Base-by-base conservation (phyloP, 371 early-diverging fungal genomes). In the Mortierella sp. region DNA sequence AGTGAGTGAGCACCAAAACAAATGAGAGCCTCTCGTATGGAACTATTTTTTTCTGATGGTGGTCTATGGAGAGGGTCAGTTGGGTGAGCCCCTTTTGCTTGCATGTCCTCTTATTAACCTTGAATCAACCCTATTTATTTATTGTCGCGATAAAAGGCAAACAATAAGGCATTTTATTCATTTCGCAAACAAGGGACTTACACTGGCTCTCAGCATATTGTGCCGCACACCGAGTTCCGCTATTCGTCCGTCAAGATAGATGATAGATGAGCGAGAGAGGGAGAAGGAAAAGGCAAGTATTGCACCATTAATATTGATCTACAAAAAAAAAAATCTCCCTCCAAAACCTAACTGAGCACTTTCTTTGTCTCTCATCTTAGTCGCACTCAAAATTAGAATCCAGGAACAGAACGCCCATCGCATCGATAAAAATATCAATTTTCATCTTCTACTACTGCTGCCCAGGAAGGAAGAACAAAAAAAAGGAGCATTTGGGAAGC, bases 111-210 rank as follows among this genome's bases (percentile, higher is more conserved):
- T 70, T 37, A 70, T 71, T 65, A 80, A 80, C 80, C 41, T 73
- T 80, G 73, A 80, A 72, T 80, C 76, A 80, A 80, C 80, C 73
- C 76, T 80, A 76, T 66, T 34, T 39, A 9, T 44, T 55, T 45
- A 14, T 10, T 43, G 24, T 45, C 44, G 24, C 13, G 29, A 11
- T 9, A 53, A n/a, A 9, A n/a, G n/a, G n/a, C n/a, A n/a, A n/a
- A n/a, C n/a, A n/a, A n/a, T n/a, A n/a, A n/a, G n/a, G n/a, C n/a
- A n/a, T n/a, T n/a, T n/a, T n/a, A n/a, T n/a, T n/a, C 48, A 22
- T 45, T 45, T 45, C 24, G 22, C 4, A 41, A 47, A 50, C 41
- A 31, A 24, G 31, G 50, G 24, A 73, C 83, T 78, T 77, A 82
- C 83, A 50, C 50, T 74, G 58, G 78, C 71, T 63, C 72, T 82